Evolutionary conservation across 2,329 filamentous ascomycete genomes (phyloP), one percentile per base, ranked within the genome.

Genomic region (Capronia epimyces): DNA sequence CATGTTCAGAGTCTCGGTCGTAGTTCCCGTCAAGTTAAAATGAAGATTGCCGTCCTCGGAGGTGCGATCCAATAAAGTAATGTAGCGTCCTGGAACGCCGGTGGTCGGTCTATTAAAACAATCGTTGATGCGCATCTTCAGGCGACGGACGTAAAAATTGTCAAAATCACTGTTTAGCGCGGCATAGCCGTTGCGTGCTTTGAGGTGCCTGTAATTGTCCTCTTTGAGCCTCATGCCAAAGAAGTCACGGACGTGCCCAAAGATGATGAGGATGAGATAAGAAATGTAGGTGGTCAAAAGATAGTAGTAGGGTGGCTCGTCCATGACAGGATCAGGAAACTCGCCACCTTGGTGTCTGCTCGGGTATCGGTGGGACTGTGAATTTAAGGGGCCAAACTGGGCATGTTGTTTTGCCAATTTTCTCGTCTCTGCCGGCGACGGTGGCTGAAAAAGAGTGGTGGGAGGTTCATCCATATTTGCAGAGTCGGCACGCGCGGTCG

Each of bases 131-230:
- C 93, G 83, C 75, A 89, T 80, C 77, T 98, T 97, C 66, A 98
- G 71, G 55, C 93, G 80, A 50, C 93, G 82, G 50, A 91, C 88
- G 71, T 98, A 98, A 70, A 98, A 98, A 70, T 91, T 97, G 75
- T 98, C 93, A 66, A 98, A 98, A 70, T 98, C 93, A 64, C 89
- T 94, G 70, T 96, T 97, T 59, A 98, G 78, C 1, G 93, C 89
- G 9, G 91, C 93, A 66, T 95, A 97, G 56, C 93, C 93, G 66
- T 95, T 88, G 59, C 82, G 80, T 31, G 85, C 79, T 66, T 86
- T 86, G 64, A 97, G 75, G 63, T 93, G 85, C 65, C 82, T 83
- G 71, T 97, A 97, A 64, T 89, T 86, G 66, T 87, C 82, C 68
- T 89, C 82, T 66, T 85, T 86, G 72, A 98, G 96, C 56, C 87